Conservation (phyloP, 805 yeast species). For the Starmerella kuoi region DNA sequence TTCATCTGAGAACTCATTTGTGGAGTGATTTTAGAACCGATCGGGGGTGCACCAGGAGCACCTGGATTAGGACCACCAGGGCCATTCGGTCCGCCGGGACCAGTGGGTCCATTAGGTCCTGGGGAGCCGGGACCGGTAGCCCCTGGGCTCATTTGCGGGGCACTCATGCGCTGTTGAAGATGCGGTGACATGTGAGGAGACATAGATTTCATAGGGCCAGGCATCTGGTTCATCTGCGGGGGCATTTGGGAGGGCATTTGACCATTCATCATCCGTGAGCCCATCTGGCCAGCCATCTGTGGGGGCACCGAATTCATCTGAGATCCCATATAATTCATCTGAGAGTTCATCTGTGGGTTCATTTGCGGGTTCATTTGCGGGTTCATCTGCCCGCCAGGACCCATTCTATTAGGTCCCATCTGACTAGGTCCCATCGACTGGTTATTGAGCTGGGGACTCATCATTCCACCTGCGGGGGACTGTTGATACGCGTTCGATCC, state of each 20-base stretch:
- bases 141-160: no score
- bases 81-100: no score
- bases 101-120: no score
- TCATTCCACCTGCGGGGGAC: background rate
- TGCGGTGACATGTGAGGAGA: conserved; percentile 5
- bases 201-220: background rate
- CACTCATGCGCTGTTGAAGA: background rate
- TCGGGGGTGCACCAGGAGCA: no score
- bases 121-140: no score
- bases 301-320: conserved; percentile 1
- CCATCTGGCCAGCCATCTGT: conserved; percentile 5
- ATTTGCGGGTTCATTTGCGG: background rate
- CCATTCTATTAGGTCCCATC: background rate
- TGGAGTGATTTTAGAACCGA: no score
- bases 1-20: conserved; percentile 1
- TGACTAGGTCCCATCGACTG: background rate
- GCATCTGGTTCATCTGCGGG: conserved; percentile 6
- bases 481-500: background rate
- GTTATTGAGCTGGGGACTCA: conserved; percentile 4
- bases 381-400: background rate
- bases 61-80: no score
- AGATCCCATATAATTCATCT: background rate
- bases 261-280: conserved; percentile 1
- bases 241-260: conserved; percentile 1
- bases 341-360: conserved; percentile 1